Evolutionary conservation across 1,284 basidiomycete genomes (phyloP).

Genomic region (Cryptococcus amylolentus): DNA sequence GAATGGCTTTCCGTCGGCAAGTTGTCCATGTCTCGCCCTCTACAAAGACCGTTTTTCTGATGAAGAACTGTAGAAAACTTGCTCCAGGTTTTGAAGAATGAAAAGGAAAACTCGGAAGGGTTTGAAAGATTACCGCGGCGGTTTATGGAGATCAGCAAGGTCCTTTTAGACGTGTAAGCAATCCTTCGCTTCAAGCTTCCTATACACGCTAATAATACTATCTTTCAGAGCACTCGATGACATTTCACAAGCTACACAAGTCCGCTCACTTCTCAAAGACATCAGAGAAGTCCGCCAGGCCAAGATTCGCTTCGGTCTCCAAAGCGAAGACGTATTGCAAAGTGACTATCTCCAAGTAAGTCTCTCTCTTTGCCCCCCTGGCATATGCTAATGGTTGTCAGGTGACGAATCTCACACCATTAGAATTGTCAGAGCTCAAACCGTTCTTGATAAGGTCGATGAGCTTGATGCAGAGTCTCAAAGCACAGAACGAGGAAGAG

Average conservation of each 20-base stretch:
- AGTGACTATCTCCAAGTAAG: conserved; percentile 64
- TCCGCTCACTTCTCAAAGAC: conserved; percentile 84
- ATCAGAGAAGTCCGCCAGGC: conserved; percentile 90
- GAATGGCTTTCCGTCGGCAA: conserved; percentile 81
- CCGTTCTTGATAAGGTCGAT: conserved; percentile 83
- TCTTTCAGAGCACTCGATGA: conserved; percentile 79
- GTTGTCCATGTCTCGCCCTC: conserved; percentile 34
- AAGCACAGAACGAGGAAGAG: conserved; percentile 14
- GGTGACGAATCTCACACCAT: conserved; percentile 79
- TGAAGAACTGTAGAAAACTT: conserved; percentile 61
- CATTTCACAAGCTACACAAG: conserved; percentile 70
- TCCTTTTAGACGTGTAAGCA: conserved; percentile 80
- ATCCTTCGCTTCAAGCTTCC: not conserved
- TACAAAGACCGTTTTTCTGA: not conserved
- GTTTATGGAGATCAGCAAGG: conserved; percentile 82
- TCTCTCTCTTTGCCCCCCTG: conserved; percentile 2
- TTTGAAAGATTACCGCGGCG: conserved; percentile 78
- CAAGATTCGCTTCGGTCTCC: conserved; percentile 83
- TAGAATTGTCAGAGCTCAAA: conserved; percentile 89
- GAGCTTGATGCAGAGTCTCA: conserved; percentile 57
- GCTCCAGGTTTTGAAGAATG: conserved; percentile 65
- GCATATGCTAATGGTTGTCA: conserved; percentile 40
- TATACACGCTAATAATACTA: not conserved
- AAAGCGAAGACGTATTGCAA: conserved; percentile 58
- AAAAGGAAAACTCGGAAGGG: conserved; percentile 62